Conservation (phyloP, 2,329 filamentous ascomycete species). For the Phyllosticta paracitricarpa region DNA sequence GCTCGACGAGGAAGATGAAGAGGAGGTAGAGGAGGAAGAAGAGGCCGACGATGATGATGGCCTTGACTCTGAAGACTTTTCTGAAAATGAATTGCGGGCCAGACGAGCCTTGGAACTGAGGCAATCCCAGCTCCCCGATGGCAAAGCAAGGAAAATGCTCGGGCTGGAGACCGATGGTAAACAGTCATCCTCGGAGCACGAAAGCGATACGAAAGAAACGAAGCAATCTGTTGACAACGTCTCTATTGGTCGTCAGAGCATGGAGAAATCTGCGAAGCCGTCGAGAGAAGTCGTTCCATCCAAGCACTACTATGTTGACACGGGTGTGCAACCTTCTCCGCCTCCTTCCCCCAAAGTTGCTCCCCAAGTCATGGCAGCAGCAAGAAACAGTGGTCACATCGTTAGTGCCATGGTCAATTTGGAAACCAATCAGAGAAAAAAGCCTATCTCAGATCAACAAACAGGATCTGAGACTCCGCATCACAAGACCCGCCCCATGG, state of each 20-base stretch:
- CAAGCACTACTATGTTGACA: constrained; percentile 55
- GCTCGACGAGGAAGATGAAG: constrained; percentile 61
- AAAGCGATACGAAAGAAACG: background rate
- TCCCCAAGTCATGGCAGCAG: constrained; percentile 14
- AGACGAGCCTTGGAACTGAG: constrained; percentile 31
- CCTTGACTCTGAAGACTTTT: constrained; percentile 57
- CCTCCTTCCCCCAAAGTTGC: constrained; percentile 58
- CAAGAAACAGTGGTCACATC: constrained; percentile 15
- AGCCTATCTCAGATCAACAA: constrained; percentile 42
- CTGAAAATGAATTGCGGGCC: constrained; percentile 32
- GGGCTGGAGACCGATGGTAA: constrained; percentile 25
- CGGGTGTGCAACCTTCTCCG: constrained; percentile 74
- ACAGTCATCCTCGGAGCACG: background rate
- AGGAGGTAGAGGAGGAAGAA: constrained; percentile 45
- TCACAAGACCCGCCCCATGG: constrained; percentile 38
- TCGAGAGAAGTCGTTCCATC: constrained; percentile 16
- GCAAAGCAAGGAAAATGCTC: constrained; percentile 37
- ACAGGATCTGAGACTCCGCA: constrained; percentile 7
- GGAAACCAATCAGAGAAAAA: constrained; percentile 64
- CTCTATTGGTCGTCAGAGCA: background rate
- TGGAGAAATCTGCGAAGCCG: constrained; percentile 12
- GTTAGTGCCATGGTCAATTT: constrained; percentile 34
- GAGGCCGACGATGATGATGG: constrained; percentile 40
- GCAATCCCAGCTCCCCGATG: constrained; percentile 31
- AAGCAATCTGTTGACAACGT: background rate